Evolutionary conservation across 2,329 filamentous ascomycete species (phyloP), one percentile per base, ranked within the genome.

Genomic region (Ascochyta clinopodiicola): DNA sequence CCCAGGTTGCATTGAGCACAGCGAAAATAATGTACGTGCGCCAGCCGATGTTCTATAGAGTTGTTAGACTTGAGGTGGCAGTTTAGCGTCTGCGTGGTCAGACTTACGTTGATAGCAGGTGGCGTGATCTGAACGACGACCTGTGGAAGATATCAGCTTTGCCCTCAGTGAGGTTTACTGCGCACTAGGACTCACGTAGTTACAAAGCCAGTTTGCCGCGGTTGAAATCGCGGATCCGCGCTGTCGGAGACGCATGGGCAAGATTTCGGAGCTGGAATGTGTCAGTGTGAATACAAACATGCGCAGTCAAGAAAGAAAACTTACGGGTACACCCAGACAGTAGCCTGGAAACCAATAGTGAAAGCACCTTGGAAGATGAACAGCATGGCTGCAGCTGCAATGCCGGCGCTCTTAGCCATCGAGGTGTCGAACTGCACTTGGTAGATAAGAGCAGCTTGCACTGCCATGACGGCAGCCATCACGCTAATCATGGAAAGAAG

Each of bases 51-150:
- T 63, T 72, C 29, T 31, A 12, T 31, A 13, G 15, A 13, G 13
- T 13, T 31, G 29, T 31, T 12, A 31, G 29, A 31, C 29, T 31
- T 31, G 4, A 13, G 12, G 6, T 4, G 15, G 15, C 9, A 31
- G 29, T 6, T 1, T 13, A 31, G 29, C 29, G 12, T 31, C 29
- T 15, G 29, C 29, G 4, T 31, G 29, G 12, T 10, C 10, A 13
- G 12, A 31, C 29, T 31, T 10, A 31, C 29, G 8, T 53, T 56
- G 45, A 79, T 75, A 52, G 73, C 70, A 24, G 79, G 61, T 0
- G 77, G 77, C 2, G 76, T 77, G 24, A 78, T 75, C 65, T 56
- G 50, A 0, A 58, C 58, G 25, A 60, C 58, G 25, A 58, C 53
- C 52, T 59, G 25, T 25, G 12, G 10, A 22, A 19, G 4, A 3